phyloP scores from a whole-genome alignment of 371 early-diverging fungal genomes.

The Encephalitozoon intestinalis region DNA sequence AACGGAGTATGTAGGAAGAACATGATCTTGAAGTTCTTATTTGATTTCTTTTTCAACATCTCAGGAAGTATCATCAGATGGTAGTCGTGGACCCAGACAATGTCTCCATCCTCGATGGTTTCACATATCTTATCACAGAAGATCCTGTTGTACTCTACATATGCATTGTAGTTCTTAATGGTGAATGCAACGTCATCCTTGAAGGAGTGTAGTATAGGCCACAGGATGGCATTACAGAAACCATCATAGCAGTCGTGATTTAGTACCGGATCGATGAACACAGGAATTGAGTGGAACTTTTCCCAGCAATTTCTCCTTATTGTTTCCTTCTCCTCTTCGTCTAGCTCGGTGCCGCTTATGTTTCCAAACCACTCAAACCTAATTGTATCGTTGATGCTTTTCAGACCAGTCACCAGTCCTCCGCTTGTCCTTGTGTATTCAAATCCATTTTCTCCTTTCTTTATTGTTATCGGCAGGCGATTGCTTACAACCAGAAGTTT shows the following conservation, averaged over 20 bases:
- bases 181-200: slow-evolving; percentile 85
- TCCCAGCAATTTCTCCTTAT: slow-evolving; percentile 68
- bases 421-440: slow-evolving; percentile 79
- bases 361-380: slow-evolving; percentile 96
- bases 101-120: slow-evolving; percentile 75
- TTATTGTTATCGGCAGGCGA: slow-evolving; percentile 89
- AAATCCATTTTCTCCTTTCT: slow-evolving; percentile 64
- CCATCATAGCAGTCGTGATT: slow-evolving; percentile 95
- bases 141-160: slow-evolving; percentile 74
- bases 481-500: slow-evolving; percentile 91
- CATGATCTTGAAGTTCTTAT: slow-evolving; percentile 75
- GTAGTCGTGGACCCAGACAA: slow-evolving; percentile 99
- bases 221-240: slow-evolving; percentile 82
- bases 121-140: slow-evolving; percentile 77
- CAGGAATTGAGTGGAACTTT: slow-evolving; percentile 79
- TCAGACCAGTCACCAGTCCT: slow-evolving; percentile 88
- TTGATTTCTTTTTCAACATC: slow-evolving; percentile 66
- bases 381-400: slow-evolving; percentile 81
- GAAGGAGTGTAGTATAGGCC: slow-evolving; percentile 96
- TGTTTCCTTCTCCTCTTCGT: slow-evolving; percentile 68
- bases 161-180: slow-evolving; percentile 82
- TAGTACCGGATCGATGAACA: slow-evolving; percentile 83
- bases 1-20: slow-evolving; percentile 97
- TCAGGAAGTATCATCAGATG: slow-evolving; percentile 90
- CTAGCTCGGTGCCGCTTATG: slow-evolving; percentile 77